Evolutionary conservation across 176 grass and related monocot species (phyloP).

Genomic region (Tillandsia fasciculata): DNA sequence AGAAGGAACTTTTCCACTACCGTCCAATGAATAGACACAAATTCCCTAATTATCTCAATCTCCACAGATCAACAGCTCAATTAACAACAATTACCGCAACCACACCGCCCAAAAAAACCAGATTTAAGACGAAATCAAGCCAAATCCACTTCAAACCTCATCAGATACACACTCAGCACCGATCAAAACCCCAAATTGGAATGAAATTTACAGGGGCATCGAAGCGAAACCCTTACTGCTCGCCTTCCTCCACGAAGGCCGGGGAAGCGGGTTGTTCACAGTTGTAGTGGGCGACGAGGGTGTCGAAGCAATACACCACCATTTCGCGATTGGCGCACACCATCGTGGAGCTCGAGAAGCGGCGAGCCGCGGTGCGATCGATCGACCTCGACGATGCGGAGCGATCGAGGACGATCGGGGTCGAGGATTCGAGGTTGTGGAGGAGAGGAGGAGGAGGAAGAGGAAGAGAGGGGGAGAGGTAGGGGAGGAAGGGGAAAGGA

Average conservation of each 20-base stretch:
- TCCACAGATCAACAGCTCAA: too few species aligned
- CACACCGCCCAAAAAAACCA: too few species aligned
- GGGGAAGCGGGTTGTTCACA: constrained; percentile 57
- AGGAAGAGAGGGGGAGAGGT: too few species aligned
- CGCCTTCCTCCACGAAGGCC: constrained; percentile 84
- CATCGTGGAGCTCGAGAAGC: constrained; percentile 28
- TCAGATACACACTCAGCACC: too few species aligned
- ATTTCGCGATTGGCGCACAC: constrained; percentile 89
- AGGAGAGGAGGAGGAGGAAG: too few species aligned
- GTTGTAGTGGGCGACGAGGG: constrained; percentile 81
- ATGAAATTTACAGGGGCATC: not conserved
- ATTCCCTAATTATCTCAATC: too few species aligned
- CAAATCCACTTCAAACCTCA: not conserved
- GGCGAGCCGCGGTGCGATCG: not conserved
- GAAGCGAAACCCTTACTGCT: constrained; percentile 47
- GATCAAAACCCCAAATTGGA: too few species aligned
- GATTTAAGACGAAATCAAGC: too few species aligned
- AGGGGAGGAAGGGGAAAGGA: too few species aligned
- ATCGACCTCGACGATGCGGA: not conserved
- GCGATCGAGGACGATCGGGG: not conserved
- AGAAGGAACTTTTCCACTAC: too few species aligned
- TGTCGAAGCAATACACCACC: constrained; percentile 94
- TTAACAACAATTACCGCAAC: too few species aligned
- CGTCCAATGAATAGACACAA: too few species aligned
- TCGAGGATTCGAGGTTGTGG: not conserved